A percentile compares a stretch with the other conserved stretches of the same genome.
Conservation (phyloP, 2,329 filamentous ascomycete species). For the Trichophyton rubrum region DNA sequence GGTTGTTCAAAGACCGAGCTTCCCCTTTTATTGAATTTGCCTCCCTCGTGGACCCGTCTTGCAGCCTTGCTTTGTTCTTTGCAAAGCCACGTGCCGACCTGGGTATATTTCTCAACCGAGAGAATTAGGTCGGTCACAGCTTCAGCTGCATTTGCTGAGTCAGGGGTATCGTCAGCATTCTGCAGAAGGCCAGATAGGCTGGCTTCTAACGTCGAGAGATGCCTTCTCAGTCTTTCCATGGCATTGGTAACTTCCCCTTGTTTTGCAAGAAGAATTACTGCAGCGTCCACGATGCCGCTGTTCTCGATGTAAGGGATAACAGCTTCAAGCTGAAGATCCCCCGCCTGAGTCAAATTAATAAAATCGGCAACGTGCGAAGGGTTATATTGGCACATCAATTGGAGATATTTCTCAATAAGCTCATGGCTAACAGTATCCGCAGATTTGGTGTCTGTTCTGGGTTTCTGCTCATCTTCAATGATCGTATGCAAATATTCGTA, state of each 20-base stretch:
- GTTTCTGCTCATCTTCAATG: slow-evolving; percentile 48
- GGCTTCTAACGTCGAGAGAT: slow-evolving; percentile 66
- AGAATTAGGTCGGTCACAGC: slow-evolving; percentile 62
- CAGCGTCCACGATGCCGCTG: slow-evolving; percentile 81
- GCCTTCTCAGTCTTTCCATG: slow-evolving; percentile 71
- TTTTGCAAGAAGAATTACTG: slow-evolving; percentile 76
- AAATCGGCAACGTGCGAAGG: slow-evolving; percentile 74
- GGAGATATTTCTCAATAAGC: slow-evolving; percentile 73
- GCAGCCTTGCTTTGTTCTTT: slow-evolving; percentile 64
- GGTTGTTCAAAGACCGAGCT: slow-evolving; percentile 42
- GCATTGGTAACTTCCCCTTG: slow-evolving; percentile 73
- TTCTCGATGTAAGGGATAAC: slow-evolving; percentile 80
- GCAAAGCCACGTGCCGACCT: slow-evolving; percentile 92
- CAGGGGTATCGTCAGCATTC: slow-evolving; percentile 45
- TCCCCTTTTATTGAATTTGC: slow-evolving; percentile 24
- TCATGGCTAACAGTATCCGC: slow-evolving; percentile 36
- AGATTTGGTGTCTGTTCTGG: slow-evolving; percentile 21
- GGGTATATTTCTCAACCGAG: slow-evolving; percentile 74
- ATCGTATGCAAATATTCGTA: slow-evolving; percentile 66
- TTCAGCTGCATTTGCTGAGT: slow-evolving; percentile 48
- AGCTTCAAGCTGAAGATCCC: slow-evolving; percentile 64
- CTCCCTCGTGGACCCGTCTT: slow-evolving; percentile 20
- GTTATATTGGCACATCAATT: slow-evolving; percentile 80
- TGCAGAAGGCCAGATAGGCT: slow-evolving; percentile 62
- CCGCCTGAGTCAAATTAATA: slow-evolving; percentile 60